These are phyloP conservation scores for Zostera marina DNA, from an alignment of 116 monocot species.

Conservation along the genomic window DNA sequence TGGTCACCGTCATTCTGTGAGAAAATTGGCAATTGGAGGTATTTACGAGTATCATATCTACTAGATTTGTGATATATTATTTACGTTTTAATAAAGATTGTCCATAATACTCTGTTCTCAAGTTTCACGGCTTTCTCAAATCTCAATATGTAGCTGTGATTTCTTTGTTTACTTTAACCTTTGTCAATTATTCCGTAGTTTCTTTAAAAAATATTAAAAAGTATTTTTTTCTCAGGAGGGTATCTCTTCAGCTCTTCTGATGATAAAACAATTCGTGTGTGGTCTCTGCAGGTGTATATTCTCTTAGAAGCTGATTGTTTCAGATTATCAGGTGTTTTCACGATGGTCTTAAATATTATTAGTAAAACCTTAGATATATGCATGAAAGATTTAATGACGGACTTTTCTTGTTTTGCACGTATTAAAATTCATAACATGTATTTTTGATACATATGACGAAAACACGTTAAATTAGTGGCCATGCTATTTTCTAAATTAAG, in stretches of 20 bases:
- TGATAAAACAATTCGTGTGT: conserved; percentile 79
- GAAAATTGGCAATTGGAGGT: conserved; percentile 81
- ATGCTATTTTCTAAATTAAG: not conserved
- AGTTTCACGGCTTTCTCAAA: too few relatives aligned
- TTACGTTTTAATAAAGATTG: too few relatives aligned
- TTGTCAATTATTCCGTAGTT: not conserved
- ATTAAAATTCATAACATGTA: not conserved
- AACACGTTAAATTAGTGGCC: not conserved
- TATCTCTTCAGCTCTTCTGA: conserved; percentile 79
- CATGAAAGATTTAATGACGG: not conserved
- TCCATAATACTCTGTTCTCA: too few relatives aligned
- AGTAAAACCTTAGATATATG: not conserved
- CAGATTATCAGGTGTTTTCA: not conserved
- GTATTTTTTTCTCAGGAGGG: conserved; percentile 41
- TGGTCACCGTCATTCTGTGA: conserved; percentile 62
- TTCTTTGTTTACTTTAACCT: too few relatives aligned
- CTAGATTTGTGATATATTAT: too few relatives aligned
- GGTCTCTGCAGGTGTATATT: conserved; percentile 71
- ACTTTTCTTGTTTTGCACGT: not conserved
- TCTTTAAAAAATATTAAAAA: not conserved
- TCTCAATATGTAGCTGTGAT: too few relatives aligned
- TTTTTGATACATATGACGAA: not conserved
- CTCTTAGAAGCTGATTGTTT: conserved; percentile 3
- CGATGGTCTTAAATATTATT: not conserved
- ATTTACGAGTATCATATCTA: not conserved